These are phyloP conservation scores for Lepiota brunneoincarnata DNA, from an alignment of 768 basidiomycete species.

Conservation along the genomic window DNA sequence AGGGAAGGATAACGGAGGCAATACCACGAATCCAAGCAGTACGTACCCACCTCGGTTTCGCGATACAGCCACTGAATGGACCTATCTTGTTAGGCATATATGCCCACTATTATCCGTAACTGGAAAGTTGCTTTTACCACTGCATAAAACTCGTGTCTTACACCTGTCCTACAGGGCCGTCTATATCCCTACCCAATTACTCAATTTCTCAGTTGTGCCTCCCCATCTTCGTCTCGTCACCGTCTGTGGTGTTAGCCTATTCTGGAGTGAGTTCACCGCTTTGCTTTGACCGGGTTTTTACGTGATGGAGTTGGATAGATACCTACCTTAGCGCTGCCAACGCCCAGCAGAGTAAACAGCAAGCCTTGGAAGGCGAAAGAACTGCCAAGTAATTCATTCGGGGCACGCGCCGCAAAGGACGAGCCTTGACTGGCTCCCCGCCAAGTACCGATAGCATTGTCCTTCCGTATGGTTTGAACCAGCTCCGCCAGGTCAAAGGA, in stretches of 20 bases:
- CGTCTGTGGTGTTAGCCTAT: constrained; percentile 74
- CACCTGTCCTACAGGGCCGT: constrained; percentile 47
- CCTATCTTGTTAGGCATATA: constrained; percentile 48
- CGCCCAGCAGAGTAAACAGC: constrained; percentile 23
- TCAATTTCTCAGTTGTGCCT: constrained; percentile 79
- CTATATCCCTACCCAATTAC: constrained; percentile 71
- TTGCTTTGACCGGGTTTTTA: neutral
- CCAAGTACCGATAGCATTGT: too few relatives aligned
- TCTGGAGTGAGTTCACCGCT: constrained; percentile 64
- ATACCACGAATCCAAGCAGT: constrained; percentile 47
- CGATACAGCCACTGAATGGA: neutral
- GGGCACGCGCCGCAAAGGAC: too few relatives aligned
- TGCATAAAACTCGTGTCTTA: neutral
- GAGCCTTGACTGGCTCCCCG: too few relatives aligned
- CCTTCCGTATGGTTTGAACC: too few relatives aligned
- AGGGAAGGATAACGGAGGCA: constrained; percentile 61
- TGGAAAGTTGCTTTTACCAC: constrained; percentile 43
- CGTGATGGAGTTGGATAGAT: constrained; percentile 31
- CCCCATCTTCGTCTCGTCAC: constrained; percentile 73
- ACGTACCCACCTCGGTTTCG: constrained; percentile 12
- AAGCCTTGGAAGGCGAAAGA: neutral
- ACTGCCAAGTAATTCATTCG: neutral
- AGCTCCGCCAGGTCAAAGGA: too few relatives aligned
- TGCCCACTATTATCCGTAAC: constrained; percentile 71
- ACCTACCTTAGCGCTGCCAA: constrained; percentile 64